A percentile compares a stretch with the other conserved stretches of the same genome.
These are phyloP conservation scores for Cairneyella variabilis DNA, from an alignment of 495 filamentous ascomycete genomes.

Conservation along the genomic window DNA sequence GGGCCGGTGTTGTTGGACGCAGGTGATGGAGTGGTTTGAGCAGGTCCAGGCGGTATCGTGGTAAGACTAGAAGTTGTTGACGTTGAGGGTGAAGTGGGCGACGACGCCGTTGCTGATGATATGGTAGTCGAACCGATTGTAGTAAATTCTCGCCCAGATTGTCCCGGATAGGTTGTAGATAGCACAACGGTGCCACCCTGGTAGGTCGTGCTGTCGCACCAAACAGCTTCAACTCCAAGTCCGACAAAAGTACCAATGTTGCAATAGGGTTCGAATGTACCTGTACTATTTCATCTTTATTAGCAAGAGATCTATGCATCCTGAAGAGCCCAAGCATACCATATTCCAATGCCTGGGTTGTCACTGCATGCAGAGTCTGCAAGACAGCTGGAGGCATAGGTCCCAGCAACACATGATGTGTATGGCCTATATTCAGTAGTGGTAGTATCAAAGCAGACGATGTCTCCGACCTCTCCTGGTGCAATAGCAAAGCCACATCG, in stretches of 20 bases:
- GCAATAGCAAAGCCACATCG: slow-evolving; percentile 1
- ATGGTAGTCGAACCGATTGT: background rate
- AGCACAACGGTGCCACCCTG: background rate
- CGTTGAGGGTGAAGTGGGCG: background rate
- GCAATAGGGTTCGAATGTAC: background rate
- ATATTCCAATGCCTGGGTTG: background rate
- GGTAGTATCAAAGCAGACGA: background rate
- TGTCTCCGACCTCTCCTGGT: background rate
- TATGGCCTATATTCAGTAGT: background rate
- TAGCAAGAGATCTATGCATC: background rate
- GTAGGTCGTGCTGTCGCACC: background rate
- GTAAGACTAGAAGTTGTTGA: background rate
- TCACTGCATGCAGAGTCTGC: background rate
- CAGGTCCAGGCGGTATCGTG: background rate
- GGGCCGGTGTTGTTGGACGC: background rate
- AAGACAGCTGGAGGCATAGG: background rate
- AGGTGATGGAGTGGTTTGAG: background rate
- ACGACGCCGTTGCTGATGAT: background rate
- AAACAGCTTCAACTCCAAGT: background rate
- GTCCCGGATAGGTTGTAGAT: background rate
- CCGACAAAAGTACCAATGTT: background rate
- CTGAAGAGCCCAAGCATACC: background rate
- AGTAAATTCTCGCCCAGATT: background rate
- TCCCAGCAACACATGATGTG: background rate
- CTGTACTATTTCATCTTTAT: background rate